Evolutionary conservation across 2,329 filamentous ascomycete species (phyloP).

Genomic region (Alternaria sp.): DNA sequence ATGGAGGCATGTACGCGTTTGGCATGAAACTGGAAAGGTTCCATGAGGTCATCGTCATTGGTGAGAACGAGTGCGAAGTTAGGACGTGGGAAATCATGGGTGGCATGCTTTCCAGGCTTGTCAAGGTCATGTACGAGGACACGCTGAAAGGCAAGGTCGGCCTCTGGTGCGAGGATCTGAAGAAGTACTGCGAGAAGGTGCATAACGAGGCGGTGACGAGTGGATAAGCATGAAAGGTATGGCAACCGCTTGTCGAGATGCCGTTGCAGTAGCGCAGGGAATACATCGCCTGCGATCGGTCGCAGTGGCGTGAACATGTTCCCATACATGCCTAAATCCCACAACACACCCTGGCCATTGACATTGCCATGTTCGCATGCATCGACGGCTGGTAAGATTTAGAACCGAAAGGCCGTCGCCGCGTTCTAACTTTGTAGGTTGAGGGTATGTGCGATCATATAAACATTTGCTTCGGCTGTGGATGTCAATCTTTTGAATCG

Average conservation of each 20-base stretch:
- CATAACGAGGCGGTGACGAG: neutral
- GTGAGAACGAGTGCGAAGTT: conserved; percentile 29
- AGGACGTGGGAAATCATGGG: conserved; percentile 34
- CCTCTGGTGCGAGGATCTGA: conserved; percentile 31
- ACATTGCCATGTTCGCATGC: neutral
- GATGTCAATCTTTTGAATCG: neutral
- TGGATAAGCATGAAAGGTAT: neutral
- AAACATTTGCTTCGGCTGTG: neutral
- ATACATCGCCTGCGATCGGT: too few species aligned
- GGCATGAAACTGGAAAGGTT: conserved; percentile 26
- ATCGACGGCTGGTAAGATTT: neutral
- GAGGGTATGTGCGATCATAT: neutral
- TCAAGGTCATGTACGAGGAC: conserved; percentile 25
- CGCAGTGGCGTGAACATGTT: too few species aligned
- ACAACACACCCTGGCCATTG: neutral
- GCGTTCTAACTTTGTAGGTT: neutral
- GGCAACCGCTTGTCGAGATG: neutral
- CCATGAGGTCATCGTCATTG: conserved; percentile 29
- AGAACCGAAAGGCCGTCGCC: neutral
- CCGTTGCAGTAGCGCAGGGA: too few species aligned
- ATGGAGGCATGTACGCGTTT: conserved; percentile 21
- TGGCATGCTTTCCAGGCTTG: conserved; percentile 27
- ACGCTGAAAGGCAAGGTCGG: conserved; percentile 27
- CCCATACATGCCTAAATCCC: neutral
- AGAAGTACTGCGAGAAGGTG: conserved; percentile 24